phyloP scores from a whole-genome alignment of 2,329 filamentous ascomycete genomes.

The Volutella citrinella region DNA sequence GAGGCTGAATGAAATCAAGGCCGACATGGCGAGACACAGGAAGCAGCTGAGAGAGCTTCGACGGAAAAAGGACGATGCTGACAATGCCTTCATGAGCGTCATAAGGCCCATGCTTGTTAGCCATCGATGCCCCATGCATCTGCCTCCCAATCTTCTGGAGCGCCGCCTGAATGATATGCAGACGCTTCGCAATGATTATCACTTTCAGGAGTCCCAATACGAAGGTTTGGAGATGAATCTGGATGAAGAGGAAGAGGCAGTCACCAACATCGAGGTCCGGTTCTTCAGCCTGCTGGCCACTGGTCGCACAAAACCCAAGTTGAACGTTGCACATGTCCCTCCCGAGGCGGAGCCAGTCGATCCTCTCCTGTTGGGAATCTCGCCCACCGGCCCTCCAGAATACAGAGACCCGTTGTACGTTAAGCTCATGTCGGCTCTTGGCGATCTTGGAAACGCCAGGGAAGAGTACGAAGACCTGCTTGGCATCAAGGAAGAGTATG shows the following conservation, averaged over 20 bases:
- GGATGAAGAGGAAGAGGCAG: slow-evolving; percentile 34
- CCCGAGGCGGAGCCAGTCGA: slow-evolving; percentile 8
- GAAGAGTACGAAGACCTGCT: slow-evolving; percentile 46
- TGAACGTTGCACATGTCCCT: slow-evolving; percentile 5
- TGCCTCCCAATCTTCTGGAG: slow-evolving; percentile 24
- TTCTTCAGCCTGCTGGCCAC: slow-evolving; percentile 37
- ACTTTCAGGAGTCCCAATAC: slow-evolving; percentile 33
- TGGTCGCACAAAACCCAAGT: slow-evolving; percentile 19
- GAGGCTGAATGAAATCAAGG: slow-evolving; percentile 26
- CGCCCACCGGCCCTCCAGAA: slow-evolving; percentile 30
- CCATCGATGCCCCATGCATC: slow-evolving; percentile 15
- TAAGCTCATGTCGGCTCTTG: slow-evolving; percentile 40
- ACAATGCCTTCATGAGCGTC: slow-evolving; percentile 39
- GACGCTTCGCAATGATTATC: slow-evolving; percentile 34
- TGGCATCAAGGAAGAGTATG: slow-evolving; percentile 35
- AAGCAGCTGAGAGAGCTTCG: slow-evolving; percentile 30
- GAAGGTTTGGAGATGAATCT: slow-evolving; percentile 33
- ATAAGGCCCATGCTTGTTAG: slow-evolving; percentile 35
- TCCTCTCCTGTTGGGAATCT: slow-evolving; percentile 35
- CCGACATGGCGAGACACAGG: slow-evolving; percentile 31
- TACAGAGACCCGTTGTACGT: slow-evolving; percentile 47
- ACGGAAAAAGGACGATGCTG: slow-evolving; percentile 31
- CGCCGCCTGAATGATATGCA: slow-evolving; percentile 35
- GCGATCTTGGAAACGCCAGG: slow-evolving; percentile 43
- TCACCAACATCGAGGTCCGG: slow-evolving; percentile 33